A percentile compares a stretch with the other conserved stretches of the same genome.
These are phyloP conservation scores for Chaetomium cochliodes DNA, from an alignment of 495 filamentous ascomycete genomes.

Conservation along the genomic window DNA sequence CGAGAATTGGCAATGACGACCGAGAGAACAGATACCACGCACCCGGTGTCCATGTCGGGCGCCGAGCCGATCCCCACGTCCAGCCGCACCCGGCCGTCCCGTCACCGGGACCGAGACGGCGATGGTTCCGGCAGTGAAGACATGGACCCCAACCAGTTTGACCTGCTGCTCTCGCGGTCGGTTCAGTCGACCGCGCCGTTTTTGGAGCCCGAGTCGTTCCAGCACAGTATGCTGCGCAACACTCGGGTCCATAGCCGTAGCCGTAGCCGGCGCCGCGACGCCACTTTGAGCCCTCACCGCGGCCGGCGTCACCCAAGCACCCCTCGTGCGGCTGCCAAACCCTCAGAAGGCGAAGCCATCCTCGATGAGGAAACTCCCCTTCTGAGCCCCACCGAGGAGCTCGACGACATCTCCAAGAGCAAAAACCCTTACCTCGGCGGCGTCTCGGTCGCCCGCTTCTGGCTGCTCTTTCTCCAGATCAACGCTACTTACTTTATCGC, in stretches of 20 bases:
- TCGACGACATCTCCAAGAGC: not conserved
- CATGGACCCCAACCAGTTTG: constrained; percentile 44
- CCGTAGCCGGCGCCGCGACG: not conserved
- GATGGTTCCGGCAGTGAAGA: constrained; percentile 22
- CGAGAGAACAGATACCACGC: not conserved
- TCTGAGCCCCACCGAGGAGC: not conserved
- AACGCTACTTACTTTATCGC: constrained; percentile 43
- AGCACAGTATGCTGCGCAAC: constrained; percentile 41
- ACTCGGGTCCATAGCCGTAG: constrained; percentile 17
- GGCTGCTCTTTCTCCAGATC: constrained; percentile 41
- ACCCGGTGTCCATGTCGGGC: constrained; percentile 8
- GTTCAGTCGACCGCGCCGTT: constrained; percentile 35
- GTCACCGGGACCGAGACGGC: constrained; percentile 7
- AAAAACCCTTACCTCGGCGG: constrained; percentile 36
- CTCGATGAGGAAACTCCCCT: constrained; percentile 26
- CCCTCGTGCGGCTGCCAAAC: not conserved
- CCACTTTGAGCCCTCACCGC: constrained; percentile 12
- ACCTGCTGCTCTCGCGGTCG: constrained; percentile 43
- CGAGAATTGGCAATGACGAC: constrained; percentile 5
- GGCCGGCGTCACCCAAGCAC: constrained; percentile 12
- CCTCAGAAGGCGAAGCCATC: not conserved
- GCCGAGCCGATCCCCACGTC: constrained; percentile 6
- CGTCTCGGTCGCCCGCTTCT: constrained; percentile 39
- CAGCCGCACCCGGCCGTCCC: not conserved
- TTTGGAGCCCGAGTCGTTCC: constrained; percentile 43